Evolutionary conservation across 495 filamentous ascomycete species (phyloP).

Genomic region (Daldinia concentrica): DNA sequence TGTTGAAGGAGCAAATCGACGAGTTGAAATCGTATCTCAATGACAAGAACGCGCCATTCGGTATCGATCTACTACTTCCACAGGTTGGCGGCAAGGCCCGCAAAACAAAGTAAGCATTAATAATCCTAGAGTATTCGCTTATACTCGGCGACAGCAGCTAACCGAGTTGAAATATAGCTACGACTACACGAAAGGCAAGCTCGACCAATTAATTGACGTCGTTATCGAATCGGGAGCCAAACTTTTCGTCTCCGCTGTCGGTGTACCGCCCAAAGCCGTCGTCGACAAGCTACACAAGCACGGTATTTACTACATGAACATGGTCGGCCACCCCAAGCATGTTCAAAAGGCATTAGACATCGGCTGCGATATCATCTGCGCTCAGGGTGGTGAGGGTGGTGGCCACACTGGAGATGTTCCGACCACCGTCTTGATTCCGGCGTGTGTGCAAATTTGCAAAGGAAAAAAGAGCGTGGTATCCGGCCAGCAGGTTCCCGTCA

Average conservation of each 20-base stretch:
- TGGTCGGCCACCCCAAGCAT: constrained; percentile 99
- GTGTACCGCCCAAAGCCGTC: constrained; percentile 86
- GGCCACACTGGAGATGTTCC: constrained; percentile 93
- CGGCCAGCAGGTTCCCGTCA: constrained; percentile 83
- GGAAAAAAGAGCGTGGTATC: constrained; percentile 87
- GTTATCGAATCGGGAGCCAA: constrained; percentile 90
- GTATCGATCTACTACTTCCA: constrained; percentile 92
- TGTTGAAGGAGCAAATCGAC: constrained; percentile 92
- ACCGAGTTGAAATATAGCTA: constrained; percentile 69
- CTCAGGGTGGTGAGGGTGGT: constrained; percentile 91
- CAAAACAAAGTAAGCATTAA: constrained; percentile 82
- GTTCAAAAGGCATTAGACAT: constrained; percentile 90
- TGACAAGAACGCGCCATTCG: constrained; percentile 98
- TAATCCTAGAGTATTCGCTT: background rate
- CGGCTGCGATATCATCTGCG: constrained; percentile 91
- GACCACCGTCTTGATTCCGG: constrained; percentile 87
- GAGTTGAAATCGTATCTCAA: constrained; percentile 90
- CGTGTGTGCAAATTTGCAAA: constrained; percentile 83
- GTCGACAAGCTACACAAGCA: constrained; percentile 88
- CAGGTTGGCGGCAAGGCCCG: constrained; percentile 93
- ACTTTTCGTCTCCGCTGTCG: constrained; percentile 96
- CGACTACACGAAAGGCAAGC: constrained; percentile 99
- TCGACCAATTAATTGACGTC: constrained; percentile 87
- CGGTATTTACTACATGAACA: constrained; percentile 98
- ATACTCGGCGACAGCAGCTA: constrained; percentile 7